Base-by-base conservation (phyloP, 257 asterid genomes). In the Solanum microdontum region DNA sequence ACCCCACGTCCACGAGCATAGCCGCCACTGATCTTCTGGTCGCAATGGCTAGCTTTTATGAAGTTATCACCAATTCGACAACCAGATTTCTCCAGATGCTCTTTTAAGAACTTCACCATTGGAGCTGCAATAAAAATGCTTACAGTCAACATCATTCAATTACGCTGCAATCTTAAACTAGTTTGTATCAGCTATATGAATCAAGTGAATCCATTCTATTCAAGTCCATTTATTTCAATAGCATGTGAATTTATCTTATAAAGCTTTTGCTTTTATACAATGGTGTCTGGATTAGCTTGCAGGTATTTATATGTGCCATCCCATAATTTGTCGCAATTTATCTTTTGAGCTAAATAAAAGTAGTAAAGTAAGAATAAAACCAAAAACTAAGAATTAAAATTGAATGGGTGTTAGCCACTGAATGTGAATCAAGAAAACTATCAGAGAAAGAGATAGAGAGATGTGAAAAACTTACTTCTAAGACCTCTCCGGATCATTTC, bases 41-140 rank as follows among this genome's bases (percentile, higher is more conserved):
- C 66, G 84, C 98, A 95, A 74, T 88, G 74, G 79, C 86, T 86
- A 8, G 98, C 96, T 88, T 88, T 91, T 51, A 96, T 91, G 93
- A 95, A 95, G 73, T 92, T 94, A 89, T 89, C 89, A 39, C 93
- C 91, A 23, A 93, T 60, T 33, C 86, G 86, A 86, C 99, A 96
- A 74, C 99, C 98, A 33, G 94, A 90, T 92, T 93, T 94, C 91
- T 94, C 95, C 87, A 96, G 62, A 58, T 94, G 92, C 88, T 95
- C 98, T 90, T 75, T 94, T 68, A 96, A 91, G 87, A 95, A 92
- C 87, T 90, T 94, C 88, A 95, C 99, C 94, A 73, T 94, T 8
- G 99, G 99, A 87, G 89, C 98, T 95, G 94, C 89, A 89, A 90
- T 2, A 43, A 13, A 79, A 45, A 80, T 80, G 17, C 26, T 15